Evolutionary conservation across 108 stramenopile genomes (phyloP), one percentile per base, ranked within the genome.

Genomic region (Pseudonitzschia delicatissima): DNA sequence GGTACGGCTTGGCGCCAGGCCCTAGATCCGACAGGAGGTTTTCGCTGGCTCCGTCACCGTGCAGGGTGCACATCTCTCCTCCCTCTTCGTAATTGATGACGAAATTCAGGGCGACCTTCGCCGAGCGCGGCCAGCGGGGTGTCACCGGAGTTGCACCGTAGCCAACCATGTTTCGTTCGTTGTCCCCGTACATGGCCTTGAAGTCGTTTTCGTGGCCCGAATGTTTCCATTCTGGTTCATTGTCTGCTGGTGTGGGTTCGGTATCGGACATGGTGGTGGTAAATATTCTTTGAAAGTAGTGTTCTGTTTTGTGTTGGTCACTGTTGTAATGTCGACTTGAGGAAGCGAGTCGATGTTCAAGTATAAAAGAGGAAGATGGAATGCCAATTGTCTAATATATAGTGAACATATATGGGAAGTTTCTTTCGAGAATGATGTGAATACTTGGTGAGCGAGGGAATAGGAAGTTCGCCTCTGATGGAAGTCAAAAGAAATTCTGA

Each of bases 41-140:
- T 72, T 92, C 87, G 39, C 81, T 86, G 66, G 85, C 82, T 18
- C 35, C 36, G 67, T 93, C 92, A 0, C 92, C 87, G 69, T 92
- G 92, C 52, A 96, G 69, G 25, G 81, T 57, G 44, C 90, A 91
- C 63, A 73, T 87, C 64, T 97, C 96, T 13, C 92, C 92, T 8
- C 96, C 96, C 60, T 97, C 96, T 77, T 97, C 96, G 74, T 96
- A 97, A 79, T 97, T 97, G 55, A 97, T 82, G 40, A 97, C 96
- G 53, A 97, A 85, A 62, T 95, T 94, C 27, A 97, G 78, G 18
- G 95, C 95, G 47, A 91, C 91, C 65, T 88, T 88, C 44, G 88
- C 88, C 21, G 62, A 69, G 23, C 74, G 66, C 7, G 94, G 94
- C 96, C 96, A 96, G 15, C 64, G 48, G 5, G 85, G 86, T 5